phyloP scores from a whole-genome alignment of 2,329 filamentous ascomycete genomes.

The Epichloe bromicola region DNA sequence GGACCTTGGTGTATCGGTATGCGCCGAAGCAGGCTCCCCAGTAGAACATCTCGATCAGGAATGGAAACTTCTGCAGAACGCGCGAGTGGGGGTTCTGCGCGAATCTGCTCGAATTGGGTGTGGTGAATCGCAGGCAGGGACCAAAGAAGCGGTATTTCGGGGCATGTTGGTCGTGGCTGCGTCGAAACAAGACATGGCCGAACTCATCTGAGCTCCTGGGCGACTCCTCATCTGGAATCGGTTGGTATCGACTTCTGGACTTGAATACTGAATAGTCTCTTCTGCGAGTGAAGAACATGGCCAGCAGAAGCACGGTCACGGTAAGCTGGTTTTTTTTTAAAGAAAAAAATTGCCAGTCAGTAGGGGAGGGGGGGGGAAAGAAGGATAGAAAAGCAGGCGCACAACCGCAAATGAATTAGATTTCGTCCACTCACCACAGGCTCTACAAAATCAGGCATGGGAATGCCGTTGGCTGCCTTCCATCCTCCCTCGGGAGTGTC shows the following conservation, averaged over 20 bases:
- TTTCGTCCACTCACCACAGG: conserved; percentile 16
- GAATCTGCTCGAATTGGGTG: conserved; percentile 50
- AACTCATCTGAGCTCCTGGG: conserved; percentile 13
- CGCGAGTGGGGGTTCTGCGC: conserved; percentile 48
- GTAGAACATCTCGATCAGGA: conserved; percentile 63
- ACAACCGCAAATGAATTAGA: neutral
- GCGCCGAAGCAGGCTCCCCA: conserved; percentile 33
- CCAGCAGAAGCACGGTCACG: conserved; percentile 22
- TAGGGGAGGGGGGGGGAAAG: neutral
- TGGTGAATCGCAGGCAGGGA: conserved; percentile 25
- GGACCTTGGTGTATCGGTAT: conserved; percentile 6
- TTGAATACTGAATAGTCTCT: conserved; percentile 22
- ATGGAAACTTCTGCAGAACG: conserved; percentile 53
- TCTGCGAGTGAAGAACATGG: conserved; percentile 24
- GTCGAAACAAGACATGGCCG: conserved; percentile 4
- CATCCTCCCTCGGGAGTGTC: conserved; percentile 12
- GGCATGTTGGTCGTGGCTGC: conserved; percentile 5
- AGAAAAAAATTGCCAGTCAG: neutral
- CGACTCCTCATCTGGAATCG: conserved; percentile 13
- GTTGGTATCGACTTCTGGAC: conserved; percentile 10
- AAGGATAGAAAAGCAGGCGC: too few species aligned
- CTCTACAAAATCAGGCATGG: conserved; percentile 22
- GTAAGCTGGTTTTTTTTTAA: conserved; percentile 16
- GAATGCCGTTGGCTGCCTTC: conserved; percentile 14
- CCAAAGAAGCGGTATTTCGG: conserved; percentile 9